Evolutionary conservation across 768 basidiomycete species (phyloP), one percentile per base, ranked within the genome.

Genomic region (Tylopilus cervinicoccineus): DNA sequence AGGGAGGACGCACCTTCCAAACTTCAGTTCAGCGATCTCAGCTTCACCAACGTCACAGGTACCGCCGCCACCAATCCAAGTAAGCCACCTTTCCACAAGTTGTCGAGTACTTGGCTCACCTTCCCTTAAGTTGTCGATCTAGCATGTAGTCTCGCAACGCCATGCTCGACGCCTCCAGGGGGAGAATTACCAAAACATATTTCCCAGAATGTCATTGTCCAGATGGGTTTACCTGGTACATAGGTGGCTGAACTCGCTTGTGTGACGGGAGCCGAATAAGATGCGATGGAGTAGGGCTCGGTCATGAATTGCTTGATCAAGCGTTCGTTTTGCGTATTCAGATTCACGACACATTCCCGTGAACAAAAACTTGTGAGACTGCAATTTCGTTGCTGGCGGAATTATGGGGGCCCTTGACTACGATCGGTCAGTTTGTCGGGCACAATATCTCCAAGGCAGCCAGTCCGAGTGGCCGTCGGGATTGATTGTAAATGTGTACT

Each of bases 1-100:
- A 79, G 78, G n/a, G 74, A 66, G 6, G 79, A 80, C 59, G 56
- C 64, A 16, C 77, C 77, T 7, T 80, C 79, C 5, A 65, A 60
- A 20, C 54, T 79, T 37, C 72, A 70, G 47, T 78, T 82, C 52
- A 68, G 70, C 38, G 67, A 75, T 41, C 32, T 45, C 60, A 64
- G 65, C 22, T 81, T 77, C 51, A 63, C 64, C 16, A 66, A 75
- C 51, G 77, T 76, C 71, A 68, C 59, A 26, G 79, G 80, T 24
- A 80, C 75, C 2, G 68, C 75, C 0, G 48, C 61, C 28, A 70
- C 71, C 1, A 75, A 72, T 43, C 67, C 53, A 45, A n/a, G 38
- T 29, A 23, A 38, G 11, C 11, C 2, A 13, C 13, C 37, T 11
- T 11, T 19, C 13, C n/a, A 28, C 13, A 9, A 37, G 17, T 14